These are phyloP conservation scores for Capsella bursapastoris DNA, from an alignment of 345 rosid genomes.

Conservation along the genomic window DNA sequence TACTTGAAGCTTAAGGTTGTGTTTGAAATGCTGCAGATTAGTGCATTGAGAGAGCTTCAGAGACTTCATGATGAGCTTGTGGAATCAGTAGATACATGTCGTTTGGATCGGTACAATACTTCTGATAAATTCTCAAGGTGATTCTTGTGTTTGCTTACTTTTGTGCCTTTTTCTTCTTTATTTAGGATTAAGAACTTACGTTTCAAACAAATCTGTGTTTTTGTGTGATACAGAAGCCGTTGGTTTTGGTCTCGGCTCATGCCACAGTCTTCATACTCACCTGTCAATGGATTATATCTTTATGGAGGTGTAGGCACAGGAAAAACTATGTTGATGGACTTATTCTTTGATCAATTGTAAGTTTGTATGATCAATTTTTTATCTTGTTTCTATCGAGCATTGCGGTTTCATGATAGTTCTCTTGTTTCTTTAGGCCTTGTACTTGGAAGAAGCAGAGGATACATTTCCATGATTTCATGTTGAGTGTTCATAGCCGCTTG, in stretches of 20 bases:
- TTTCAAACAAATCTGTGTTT: slow-evolving; percentile 4
- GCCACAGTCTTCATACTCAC: slow-evolving; percentile 75
- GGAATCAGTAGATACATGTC: slow-evolving; percentile 79
- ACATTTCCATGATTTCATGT: slow-evolving; percentile 99
- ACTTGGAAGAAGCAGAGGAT: slow-evolving; percentile 96
- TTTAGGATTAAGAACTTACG: slow-evolving; percentile 12
- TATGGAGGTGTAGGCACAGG: slow-evolving; percentile 99
- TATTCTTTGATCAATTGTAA: slow-evolving; percentile 85
- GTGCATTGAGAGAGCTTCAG: slow-evolving; percentile 86
- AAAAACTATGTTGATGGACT: slow-evolving; percentile 98
- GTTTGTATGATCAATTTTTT: slow-evolving; percentile 34
- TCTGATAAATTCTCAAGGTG: slow-evolving; percentile 83
- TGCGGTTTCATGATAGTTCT: neutral
- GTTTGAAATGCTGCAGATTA: slow-evolving; percentile 52
- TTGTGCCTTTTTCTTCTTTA: slow-evolving; percentile 1
- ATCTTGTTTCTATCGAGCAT: neutral
- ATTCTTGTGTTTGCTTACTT: neutral
- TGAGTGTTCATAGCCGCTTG: slow-evolving; percentile 88
- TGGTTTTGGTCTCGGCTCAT: slow-evolving; percentile 95
- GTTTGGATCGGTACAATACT: slow-evolving; percentile 87
- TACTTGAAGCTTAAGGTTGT: slow-evolving; percentile 25
- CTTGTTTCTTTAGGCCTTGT: slow-evolving; percentile 62
- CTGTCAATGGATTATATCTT: slow-evolving; percentile 89
- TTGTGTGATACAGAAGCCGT: slow-evolving; percentile 66
- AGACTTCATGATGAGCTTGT: slow-evolving; percentile 87